Conservation (phyloP, 129 eudicot genomes). For the Solidago caesia region DNA sequence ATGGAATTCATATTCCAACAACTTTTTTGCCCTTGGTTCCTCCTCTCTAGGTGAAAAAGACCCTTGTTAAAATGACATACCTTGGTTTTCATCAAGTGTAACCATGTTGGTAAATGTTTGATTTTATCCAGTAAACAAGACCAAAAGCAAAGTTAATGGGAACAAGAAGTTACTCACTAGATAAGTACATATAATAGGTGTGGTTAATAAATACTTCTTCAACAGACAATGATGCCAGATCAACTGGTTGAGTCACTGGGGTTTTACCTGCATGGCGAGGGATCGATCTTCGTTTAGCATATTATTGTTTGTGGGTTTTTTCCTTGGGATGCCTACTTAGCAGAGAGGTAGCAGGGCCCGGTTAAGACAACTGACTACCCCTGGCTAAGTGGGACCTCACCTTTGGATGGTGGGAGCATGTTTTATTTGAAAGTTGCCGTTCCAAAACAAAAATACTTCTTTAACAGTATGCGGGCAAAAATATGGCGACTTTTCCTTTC, state of each 20-base stretch:
- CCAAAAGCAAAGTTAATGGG: background rate
- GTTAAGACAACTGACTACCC: too few species aligned
- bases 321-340: too few species aligned
- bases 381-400: too few species aligned
- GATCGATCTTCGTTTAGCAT: too few species aligned
- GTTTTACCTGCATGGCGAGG: too few species aligned
- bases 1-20: background rate
- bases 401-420: too few species aligned
- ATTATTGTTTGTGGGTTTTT: too few species aligned
- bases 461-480: background rate
- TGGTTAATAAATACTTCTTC: background rate
- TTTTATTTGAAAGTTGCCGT: too few species aligned
- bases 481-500: background rate
- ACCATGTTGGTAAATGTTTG: background rate
- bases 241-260: too few species aligned
- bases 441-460: background rate
- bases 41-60: background rate
- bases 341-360: too few species aligned
- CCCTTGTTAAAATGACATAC: background rate
- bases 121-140: background rate
- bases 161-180: background rate
- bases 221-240: background rate
- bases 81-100: background rate
- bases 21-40: background rate
- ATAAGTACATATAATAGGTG: background rate